Base-by-base conservation (phyloP, 371 early-diverging fungal genomes). In the Zancudomyces culisetae region DNA sequence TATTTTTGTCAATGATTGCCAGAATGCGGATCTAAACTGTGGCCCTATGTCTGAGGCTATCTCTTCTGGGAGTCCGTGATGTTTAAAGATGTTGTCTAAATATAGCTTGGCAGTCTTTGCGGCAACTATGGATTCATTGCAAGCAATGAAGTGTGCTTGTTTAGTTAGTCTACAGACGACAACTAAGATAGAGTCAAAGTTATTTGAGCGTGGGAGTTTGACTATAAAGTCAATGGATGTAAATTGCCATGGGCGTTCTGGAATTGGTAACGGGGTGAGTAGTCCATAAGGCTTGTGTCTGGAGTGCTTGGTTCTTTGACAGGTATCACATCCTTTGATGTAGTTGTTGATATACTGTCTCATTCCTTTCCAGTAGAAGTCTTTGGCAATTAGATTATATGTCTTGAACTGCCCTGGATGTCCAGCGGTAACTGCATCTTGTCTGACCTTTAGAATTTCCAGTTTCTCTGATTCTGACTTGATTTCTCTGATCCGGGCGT, bases 321-420 rank as follows among this genome's bases (percentile, higher is more conserved):
- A 77, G 1, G 42, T 53, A 20, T 68, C 58, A 54, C 74, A 77
- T 12, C 59, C 55, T 3, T 18, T 3, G 0, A 74, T 54, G 58
- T 69, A 75, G 0, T 50, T 2, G 2, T 61, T 55, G 13, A 71
- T 53, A 35, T 54, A 60, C 30, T 52, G 47, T 0, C 64, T 43
- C 48, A 79, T 58, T 1, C 55, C 42, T 6, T 69, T 63, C 72
- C 77, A 78, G 42, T 58, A 66, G 48, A 58, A 75, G 23, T 67
- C 46, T 8, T 56, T 24, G 4, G 52, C 27, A n/a, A 69, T 26
- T 18, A 60, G 43, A 30, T 64, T 60, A 21, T 51, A 22, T 2
- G 61, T 69, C 48, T 66, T 71, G 1, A 59, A 57, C 19, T 45
- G 53, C 2, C 74, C 76, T 42, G 64, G 64, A 48, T 79, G 75